phyloP scores from a whole-genome alignment of 768 basidiomycete species.

The Calocera cornea region DNA sequence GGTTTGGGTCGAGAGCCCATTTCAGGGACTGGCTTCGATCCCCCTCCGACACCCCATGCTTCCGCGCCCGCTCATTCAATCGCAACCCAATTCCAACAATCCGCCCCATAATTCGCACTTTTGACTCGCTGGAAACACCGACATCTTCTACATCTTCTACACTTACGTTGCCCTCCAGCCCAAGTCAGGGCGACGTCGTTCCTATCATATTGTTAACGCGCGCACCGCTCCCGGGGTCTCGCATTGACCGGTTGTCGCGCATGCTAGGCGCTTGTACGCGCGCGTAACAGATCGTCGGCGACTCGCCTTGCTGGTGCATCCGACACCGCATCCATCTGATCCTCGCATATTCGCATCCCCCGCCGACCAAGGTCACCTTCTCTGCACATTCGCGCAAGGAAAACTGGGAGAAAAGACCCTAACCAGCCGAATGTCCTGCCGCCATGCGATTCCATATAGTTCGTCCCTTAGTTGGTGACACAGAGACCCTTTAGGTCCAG shows the following conservation, averaged over 20 bases:
- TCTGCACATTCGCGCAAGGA: background rate
- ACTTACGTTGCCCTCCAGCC: background rate
- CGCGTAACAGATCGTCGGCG: background rate
- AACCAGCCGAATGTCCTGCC: background rate
- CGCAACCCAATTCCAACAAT: background rate
- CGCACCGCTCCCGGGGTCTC: background rate
- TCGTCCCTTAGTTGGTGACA: background rate
- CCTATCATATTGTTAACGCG: background rate
- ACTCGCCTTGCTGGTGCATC: background rate
- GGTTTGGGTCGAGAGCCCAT: background rate
- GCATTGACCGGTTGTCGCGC: background rate
- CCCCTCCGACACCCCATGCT: background rate
- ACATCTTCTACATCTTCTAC: background rate
- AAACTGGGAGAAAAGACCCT: background rate
- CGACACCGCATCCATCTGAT: background rate
- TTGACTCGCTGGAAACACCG: background rate
- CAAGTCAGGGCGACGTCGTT: too few relatives aligned
- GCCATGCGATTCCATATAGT: background rate
- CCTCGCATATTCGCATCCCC: background rate
- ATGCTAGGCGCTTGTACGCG: background rate
- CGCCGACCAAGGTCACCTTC: background rate
- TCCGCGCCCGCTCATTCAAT: background rate
- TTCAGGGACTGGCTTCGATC: background rate
- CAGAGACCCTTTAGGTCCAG: background rate
- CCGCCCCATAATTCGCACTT: background rate